Conservation (phyloP, 768 basidiomycete species). For the Tulasnella sp. region DNA sequence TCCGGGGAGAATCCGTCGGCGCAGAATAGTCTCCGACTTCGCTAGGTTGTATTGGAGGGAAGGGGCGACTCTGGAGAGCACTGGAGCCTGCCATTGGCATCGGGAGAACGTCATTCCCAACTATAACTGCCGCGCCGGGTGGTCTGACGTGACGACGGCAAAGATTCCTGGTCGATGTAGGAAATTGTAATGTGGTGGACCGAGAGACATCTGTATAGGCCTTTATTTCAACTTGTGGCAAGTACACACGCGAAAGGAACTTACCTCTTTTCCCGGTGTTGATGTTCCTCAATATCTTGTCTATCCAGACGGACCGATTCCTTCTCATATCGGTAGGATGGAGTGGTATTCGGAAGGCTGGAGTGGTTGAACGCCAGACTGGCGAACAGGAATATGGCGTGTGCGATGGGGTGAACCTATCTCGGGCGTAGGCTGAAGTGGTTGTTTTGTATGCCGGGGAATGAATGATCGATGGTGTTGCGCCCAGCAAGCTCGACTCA, state of each 20-base stretch:
- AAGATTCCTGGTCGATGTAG: slow-evolving; percentile 76
- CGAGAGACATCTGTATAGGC: background rate
- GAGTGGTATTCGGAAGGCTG: no score
- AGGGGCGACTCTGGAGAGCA: background rate
- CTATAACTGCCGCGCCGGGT: slow-evolving; percentile 34
- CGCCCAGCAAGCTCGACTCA: background rate
- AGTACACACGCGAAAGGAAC: background rate
- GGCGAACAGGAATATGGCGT: slow-evolving; percentile 73
- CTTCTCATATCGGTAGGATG: slow-evolving; percentile 50
- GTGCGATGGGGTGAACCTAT: slow-evolving; percentile 56
- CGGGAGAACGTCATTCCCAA: slow-evolving; percentile 37
- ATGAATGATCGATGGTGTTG: slow-evolving; percentile 45
- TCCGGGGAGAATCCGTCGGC: background rate
- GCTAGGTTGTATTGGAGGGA: background rate
- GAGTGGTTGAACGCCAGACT: slow-evolving; percentile 79
- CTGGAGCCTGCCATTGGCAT: slow-evolving; percentile 40
- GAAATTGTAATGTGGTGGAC: slow-evolving; percentile 65
- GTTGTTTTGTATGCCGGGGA: slow-evolving; percentile 55
- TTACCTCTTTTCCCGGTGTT: slow-evolving; percentile 64
- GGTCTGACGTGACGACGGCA: slow-evolving; percentile 28
- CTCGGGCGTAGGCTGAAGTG: no score
- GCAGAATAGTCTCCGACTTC: background rate
- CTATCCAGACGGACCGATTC: slow-evolving; percentile 60
- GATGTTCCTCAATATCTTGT: slow-evolving; percentile 62
- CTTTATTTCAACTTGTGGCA: background rate